Base-by-base conservation (phyloP, 2,329 filamentous ascomycete genomes). In the Fragosphaeria purpurea region DNA sequence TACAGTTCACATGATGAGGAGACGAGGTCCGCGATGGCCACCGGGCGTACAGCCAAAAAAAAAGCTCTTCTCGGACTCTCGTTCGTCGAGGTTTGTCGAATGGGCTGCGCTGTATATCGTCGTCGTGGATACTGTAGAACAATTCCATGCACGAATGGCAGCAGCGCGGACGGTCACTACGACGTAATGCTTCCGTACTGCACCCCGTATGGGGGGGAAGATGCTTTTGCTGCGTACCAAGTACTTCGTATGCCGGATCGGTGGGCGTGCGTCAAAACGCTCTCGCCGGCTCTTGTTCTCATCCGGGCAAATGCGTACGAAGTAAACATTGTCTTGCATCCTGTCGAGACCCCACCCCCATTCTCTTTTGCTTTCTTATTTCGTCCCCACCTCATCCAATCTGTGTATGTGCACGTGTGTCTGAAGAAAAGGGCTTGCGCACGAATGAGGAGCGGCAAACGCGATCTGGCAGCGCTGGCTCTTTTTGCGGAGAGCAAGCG, bases 381-480 rank as follows among this genome's bases (percentile, higher is more conserved):
- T 11, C 7, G 2, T 37, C 35, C 11, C 11, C 35, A 7, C 35
- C 35, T 37, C 30, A 44, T 12, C 8, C n/a, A 13, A 11, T 48
- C 10, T 41, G n/a, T 48, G 46, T 43, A 8, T 48, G 35, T 37
- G 35, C 33, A 13, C 41, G 32, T 49, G 33, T 44, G 42, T 38
- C 13, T 11, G 34, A 32, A 11, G 38, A 40, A 10, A 32, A n/a
- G 22, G 31, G 31, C n/a, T n/a, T 42, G 41, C 30, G 41, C 35
- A 37, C 45, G 38, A 48, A 48, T 48, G 39, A 41, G 22, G 42
- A 38, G 41, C 32, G 41, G 44, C 46, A 47, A 35, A 53, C 42
- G 48, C 37, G 47, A 47, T 46, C 51, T 50, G 34, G 41, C 48
- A 47, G 37, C 41, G 22, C 42, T 42, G 48, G 40, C 38, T 22